phyloP scores from a whole-genome alignment of 2,329 filamentous ascomycete genomes.

The Xylaria arbuscula region DNA sequence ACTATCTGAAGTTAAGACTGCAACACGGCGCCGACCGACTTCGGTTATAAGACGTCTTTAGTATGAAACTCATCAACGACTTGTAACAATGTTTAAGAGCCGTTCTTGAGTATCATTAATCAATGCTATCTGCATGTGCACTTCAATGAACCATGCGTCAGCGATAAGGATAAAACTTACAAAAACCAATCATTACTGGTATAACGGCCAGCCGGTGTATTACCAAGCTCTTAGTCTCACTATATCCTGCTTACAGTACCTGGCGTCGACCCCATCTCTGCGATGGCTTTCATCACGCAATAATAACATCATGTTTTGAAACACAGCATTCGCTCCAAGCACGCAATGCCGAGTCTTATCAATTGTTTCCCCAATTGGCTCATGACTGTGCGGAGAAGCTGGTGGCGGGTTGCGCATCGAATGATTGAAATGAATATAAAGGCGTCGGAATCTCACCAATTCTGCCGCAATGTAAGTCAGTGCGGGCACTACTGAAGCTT shows the following conservation, averaged over 20 bases:
- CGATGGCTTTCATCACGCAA: conserved; percentile 28
- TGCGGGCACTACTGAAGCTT: background rate
- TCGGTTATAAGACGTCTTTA: background rate
- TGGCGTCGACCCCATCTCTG: background rate
- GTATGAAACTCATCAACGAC: background rate
- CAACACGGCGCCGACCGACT: background rate
- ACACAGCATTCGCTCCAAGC: conserved; percentile 18
- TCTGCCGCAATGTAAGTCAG: background rate
- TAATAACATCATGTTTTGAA: conserved; percentile 26
- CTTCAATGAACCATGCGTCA: too few species aligned
- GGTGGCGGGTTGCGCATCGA: background rate
- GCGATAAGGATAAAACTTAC: too few species aligned
- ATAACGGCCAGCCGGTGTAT: background rate
- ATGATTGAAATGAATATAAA: conserved; percentile 23
- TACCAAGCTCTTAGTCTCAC: background rate
- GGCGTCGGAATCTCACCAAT: conserved; percentile 3
- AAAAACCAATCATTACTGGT: background rate
- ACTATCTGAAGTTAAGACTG: background rate
- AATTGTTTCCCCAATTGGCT: background rate
- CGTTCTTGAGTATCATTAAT: too few species aligned
- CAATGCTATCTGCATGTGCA: too few species aligned
- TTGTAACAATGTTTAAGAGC: too few species aligned
- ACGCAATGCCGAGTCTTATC: conserved; percentile 10
- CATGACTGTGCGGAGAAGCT: conserved; percentile 12
- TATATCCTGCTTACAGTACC: background rate